Evolutionary conservation across 441 rosid species (phyloP).

Genomic region (Gossypium gossypioides): DNA sequence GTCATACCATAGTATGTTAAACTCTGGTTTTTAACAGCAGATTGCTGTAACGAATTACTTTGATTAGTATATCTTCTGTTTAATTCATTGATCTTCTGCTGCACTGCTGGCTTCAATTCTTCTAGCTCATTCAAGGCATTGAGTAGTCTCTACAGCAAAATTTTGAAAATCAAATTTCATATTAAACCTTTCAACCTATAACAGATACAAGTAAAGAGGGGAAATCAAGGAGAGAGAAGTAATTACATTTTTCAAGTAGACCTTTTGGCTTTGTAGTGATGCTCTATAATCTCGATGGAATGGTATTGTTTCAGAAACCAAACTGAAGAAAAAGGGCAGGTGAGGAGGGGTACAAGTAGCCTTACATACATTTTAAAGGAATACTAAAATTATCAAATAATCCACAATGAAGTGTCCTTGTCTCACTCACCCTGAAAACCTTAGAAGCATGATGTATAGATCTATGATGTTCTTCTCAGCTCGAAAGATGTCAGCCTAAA

Average conservation of each 20-base stretch:
- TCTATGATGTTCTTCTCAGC: conserved; percentile 75
- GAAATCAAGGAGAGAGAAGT: background rate
- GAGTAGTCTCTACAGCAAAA: conserved; percentile 48
- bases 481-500: conserved; percentile 87
- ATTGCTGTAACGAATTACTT: conserved; percentile 38
- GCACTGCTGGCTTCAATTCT: conserved; percentile 71
- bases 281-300: conserved; percentile 66
- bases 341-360: background rate
- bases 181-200: conserved; percentile 18
- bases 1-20: conserved; percentile 26
- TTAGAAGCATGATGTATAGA: conserved; percentile 82
- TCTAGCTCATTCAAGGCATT: conserved; percentile 76
- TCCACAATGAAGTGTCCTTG: conserved; percentile 4
- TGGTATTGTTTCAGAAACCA: conserved; percentile 91
- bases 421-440: conserved; percentile 89
- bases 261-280: conserved; percentile 39
- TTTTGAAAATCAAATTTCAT: conserved; percentile 8
- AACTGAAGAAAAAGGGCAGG: conserved; percentile 35
- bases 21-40: conserved; percentile 36
- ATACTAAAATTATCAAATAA: background rate
- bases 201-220: background rate
- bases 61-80: conserved; percentile 38
- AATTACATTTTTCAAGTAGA: conserved; percentile 53
- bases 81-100: conserved; percentile 46
- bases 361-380: background rate